Base-by-base conservation (phyloP, 1,284 basidiomycete genomes). In the Prillingera fragicola region DNA sequence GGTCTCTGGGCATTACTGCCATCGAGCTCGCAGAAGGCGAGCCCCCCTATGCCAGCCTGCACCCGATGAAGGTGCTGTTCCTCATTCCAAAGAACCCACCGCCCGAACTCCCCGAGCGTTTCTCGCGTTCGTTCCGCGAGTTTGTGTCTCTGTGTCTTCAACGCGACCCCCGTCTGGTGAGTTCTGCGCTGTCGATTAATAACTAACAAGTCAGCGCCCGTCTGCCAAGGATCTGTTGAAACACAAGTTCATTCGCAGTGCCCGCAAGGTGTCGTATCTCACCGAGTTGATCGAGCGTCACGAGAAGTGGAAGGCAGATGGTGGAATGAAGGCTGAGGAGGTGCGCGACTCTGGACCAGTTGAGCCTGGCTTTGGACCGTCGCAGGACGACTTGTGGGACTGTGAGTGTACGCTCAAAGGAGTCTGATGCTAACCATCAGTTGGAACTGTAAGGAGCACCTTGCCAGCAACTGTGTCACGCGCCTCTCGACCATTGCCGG, bases 51-150 rank as follows among this genome's bases (percentile, higher is more conserved):
- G 91, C 94, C 2, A 91, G 96, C 59, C 73, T 97, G 34, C 95
- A 99, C 73, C 94, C 94, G 4, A 98, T 99, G 94, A 97, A 97
- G 79, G 91, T 96, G 15, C 78, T 98, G 25, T 98, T 98, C 77
- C 77, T 98, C 47, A 98, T 98, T 45, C 95, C 94, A 17, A 96
- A 97, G 76, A 97, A 97, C 63, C 82, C 87, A 3, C 95, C 94
- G 2, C 95, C 94, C 5, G 80, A 80, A 28, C 76, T 98, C 38
- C 90, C 95, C 52, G 69, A 71, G 28, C 80, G 84, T 52, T 98
- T 94, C 69, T 88, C 88, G 3, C 88, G 87, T 60, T 78, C 84
- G 1, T 98, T 98, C 75, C 79, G 84, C 60, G 95, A 97, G 42
- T 98, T 98, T 67, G 88, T 98, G 17, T 78, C 85, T 1, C 82